Evolutionary conservation across 148 eudicot species (phyloP), one percentile per base, ranked within the genome.

Genomic region (Suaeda aralocaspica): DNA sequence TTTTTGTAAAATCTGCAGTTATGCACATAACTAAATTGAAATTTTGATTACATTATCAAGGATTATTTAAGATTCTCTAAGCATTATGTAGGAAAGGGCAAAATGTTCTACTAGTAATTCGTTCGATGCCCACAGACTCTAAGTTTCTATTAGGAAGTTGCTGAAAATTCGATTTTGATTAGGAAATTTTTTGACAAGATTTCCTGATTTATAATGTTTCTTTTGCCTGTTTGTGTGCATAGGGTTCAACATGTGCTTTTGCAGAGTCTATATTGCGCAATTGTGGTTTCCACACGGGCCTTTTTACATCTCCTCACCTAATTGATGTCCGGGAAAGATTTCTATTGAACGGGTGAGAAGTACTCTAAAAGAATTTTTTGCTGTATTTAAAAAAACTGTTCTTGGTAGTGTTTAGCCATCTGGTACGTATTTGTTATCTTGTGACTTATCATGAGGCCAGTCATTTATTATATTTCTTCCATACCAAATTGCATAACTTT

Each of bases 241-340:
- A 94, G 98, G 98, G 98, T 73, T 94, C 98, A 59, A 94, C 98
- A 57, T 93, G 98, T 82, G 80, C 76, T 19, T 94, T 94, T 78
- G 49, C 87, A 10, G 98, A 94, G 73, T 89, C 97, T 62, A 87
- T 94, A 75, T 80, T 94, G 70, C 97, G 88, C 57, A 84, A 84
- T 70, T 94, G 90, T 81, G 98, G 96, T 62, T 94, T 91, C 79
- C 90, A 57, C 72, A 94, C 98, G 15, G 98, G 98, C 57, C 92
- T 94, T 68, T 94, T 94, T 83, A 94, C 98, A 45, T 94, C 98
- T 65, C 98, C 98, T 25, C 98, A 94, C 81, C 96, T 94, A 70
- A 91, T 94, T 77, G 98, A 94, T 75, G 90, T 94, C 55, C 87
- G 96, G 58, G 98, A 94, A 83, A 91, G 98, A 82, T 94, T 93